Percentiles rank a stretch among this genome's conserved stretches.
Conservation (phyloP, 305 asterid genomes). For the Fraxinus platypoda region DNA sequence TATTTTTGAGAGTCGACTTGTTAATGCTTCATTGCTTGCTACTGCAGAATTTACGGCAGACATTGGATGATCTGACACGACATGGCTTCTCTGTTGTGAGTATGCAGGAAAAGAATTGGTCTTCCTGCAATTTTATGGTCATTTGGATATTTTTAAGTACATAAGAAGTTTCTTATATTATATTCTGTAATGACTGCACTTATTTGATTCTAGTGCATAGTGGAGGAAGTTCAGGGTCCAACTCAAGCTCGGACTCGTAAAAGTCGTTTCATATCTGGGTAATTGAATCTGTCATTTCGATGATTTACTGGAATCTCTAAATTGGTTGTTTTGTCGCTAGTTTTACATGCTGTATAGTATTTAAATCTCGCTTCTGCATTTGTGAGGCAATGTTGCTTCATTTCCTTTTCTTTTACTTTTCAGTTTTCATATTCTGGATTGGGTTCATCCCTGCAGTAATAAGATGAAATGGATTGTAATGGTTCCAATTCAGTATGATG, state of each 20-base stretch:
- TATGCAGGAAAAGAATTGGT: constrained; percentile 19
- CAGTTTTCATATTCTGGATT: not conserved
- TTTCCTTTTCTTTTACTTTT: not conserved
- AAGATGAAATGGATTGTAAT: not conserved
- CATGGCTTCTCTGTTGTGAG: constrained; percentile 97
- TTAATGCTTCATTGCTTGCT: constrained; percentile 21
- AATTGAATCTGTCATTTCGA: constrained; percentile 22
- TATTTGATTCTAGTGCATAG: constrained; percentile 69
- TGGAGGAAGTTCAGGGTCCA: constrained; percentile 99
- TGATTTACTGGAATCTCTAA: not conserved
- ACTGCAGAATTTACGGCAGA: constrained; percentile 88
- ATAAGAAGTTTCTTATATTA: not conserved
- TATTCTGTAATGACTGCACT: constrained; percentile 6
- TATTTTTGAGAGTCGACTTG: constrained; percentile 10
- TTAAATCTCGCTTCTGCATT: not conserved
- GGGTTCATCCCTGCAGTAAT: not conserved
- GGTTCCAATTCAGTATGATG: not conserved
- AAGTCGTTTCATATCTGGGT: constrained; percentile 98
- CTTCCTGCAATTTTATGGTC: constrained; percentile 4
- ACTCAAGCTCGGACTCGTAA: constrained; percentile 93
- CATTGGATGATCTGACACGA: constrained; percentile 92
- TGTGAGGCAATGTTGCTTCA: not conserved
- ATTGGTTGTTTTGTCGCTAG: not conserved
- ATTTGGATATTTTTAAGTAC: not conserved
- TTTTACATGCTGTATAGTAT: not conserved